Conservation (phyloP, 2,329 filamentous ascomycete species). For the Neonectria hederae region DNA sequence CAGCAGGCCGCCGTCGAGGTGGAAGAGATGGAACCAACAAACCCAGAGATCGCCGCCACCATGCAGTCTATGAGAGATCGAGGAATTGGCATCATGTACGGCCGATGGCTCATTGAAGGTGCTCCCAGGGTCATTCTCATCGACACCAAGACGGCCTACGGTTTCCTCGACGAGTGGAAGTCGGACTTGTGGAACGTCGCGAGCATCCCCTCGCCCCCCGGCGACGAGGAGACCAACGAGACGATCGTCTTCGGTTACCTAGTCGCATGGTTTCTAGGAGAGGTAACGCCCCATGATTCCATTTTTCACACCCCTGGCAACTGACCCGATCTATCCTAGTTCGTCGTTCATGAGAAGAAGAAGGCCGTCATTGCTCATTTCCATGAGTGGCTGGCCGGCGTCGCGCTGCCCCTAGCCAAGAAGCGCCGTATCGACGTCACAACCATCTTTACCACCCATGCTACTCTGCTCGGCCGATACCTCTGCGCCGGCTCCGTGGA, state of each 20-base stretch:
- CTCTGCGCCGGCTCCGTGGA: conserved; percentile 97
- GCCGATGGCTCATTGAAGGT: conserved; percentile 96
- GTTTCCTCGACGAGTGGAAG: conserved; percentile 96
- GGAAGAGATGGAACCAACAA: conserved; percentile 87
- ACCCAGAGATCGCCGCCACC: conserved; percentile 80
- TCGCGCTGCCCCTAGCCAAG: conserved; percentile 89
- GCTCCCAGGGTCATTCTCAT: conserved; percentile 93
- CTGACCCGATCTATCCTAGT: conserved; percentile 62
- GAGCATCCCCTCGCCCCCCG: conserved; percentile 90
- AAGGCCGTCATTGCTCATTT: conserved; percentile 97
- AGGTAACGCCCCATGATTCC: conserved; percentile 66
- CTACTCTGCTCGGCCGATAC: conserved; percentile 93
- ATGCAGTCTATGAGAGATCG: conserved; percentile 94
- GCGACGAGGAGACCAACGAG: conserved; percentile 96
- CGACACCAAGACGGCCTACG: conserved; percentile 92
- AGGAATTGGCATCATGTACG: conserved; percentile 90
- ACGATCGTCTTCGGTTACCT: conserved; percentile 97
- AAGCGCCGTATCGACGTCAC: conserved; percentile 96
- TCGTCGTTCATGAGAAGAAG: conserved; percentile 90
- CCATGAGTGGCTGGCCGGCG: conserved; percentile 97
- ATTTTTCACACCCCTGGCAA: not conserved
- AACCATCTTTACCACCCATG: conserved; percentile 98
- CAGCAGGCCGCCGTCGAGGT: conserved; percentile 93
- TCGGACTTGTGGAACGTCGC: conserved; percentile 92
- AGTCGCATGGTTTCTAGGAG: conserved; percentile 97